Percentiles rank a stretch among this genome's conserved stretches.
These are phyloP conservation scores for Aspergillus olivimuriae DNA, from an alignment of 495 filamentous ascomycete genomes.

Conservation along the genomic window DNA sequence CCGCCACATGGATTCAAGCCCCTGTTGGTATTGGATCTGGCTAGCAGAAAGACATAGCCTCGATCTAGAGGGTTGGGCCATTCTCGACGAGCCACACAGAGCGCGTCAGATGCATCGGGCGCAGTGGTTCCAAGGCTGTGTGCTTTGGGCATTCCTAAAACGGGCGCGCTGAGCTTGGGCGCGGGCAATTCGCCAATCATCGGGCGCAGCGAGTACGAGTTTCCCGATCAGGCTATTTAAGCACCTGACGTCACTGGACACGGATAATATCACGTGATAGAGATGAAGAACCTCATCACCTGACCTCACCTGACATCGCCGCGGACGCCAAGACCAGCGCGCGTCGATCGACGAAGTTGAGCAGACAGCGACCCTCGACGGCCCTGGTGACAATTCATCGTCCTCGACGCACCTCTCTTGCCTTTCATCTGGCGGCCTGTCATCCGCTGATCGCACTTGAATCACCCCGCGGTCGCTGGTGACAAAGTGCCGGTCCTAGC, in stretches of 20 bases:
- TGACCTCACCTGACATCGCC: constrained; percentile 6
- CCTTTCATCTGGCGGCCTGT: neutral
- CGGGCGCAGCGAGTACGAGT: constrained; percentile 11
- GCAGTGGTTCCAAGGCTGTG: neutral
- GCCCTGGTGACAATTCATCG: neutral
- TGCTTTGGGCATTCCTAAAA: too few species aligned
- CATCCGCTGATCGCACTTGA: too few species aligned
- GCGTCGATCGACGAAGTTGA: constrained; percentile 4
- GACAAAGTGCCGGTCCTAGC: neutral
- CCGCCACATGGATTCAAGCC: too few species aligned
- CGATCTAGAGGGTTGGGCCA: neutral
- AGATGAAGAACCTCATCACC: neutral
- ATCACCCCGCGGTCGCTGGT: neutral
- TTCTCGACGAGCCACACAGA: neutral
- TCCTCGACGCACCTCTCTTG: neutral
- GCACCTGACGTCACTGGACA: neutral
- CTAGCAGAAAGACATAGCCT: neutral
- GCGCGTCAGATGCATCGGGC: neutral
- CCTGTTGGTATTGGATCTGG: neutral
- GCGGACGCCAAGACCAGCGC: constrained; percentile 4
- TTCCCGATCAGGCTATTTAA: neutral
- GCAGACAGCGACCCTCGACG: neutral
- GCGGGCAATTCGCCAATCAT: constrained; percentile 6
- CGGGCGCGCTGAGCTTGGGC: too few species aligned
- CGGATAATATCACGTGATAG: neutral